phyloP scores from a whole-genome alignment of 208 protist species.

The Crithidia expoeki region DNA sequence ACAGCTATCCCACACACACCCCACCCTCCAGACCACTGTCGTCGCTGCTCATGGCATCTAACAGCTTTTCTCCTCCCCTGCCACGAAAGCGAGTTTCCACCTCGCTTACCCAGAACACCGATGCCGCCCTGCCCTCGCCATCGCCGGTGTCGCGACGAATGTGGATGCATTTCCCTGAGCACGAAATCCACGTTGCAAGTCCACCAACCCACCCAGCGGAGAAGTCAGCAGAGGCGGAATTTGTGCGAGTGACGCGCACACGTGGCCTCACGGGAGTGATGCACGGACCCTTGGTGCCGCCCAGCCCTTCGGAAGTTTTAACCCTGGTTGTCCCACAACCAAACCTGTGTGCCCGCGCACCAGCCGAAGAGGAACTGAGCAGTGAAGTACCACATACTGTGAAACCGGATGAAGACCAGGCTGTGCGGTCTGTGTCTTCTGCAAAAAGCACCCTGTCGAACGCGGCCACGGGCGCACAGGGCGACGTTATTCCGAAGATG shows the following conservation, averaged over 20 bases:
- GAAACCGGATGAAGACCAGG: too few species aligned
- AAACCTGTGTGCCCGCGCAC: background rate
- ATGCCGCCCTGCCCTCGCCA: background rate
- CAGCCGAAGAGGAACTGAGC: background rate
- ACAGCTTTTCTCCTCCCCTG: background rate
- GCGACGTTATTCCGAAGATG: background rate
- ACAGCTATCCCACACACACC: conserved; percentile 5
- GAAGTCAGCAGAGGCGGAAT: background rate
- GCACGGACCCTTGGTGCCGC: background rate
- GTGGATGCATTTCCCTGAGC: conserved; percentile 15
- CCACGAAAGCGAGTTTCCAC: background rate
- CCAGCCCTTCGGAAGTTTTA: background rate
- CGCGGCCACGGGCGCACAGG: background rate
- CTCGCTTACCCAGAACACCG: background rate
- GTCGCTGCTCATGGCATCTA: background rate
- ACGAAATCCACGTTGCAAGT: background rate
- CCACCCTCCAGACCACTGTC: background rate
- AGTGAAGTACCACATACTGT: too few species aligned
- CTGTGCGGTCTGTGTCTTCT: background rate
- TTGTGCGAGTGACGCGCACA: background rate
- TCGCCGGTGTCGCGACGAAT: conserved; percentile 2
- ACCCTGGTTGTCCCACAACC: background rate
- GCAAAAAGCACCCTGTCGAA: background rate
- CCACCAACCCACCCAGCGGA: background rate
- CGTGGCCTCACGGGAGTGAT: background rate